Percentiles rank a stretch among this genome's conserved stretches.
Conservation (phyloP, 352 stramenopile species). For the Saprolegnia diclina region DNA sequence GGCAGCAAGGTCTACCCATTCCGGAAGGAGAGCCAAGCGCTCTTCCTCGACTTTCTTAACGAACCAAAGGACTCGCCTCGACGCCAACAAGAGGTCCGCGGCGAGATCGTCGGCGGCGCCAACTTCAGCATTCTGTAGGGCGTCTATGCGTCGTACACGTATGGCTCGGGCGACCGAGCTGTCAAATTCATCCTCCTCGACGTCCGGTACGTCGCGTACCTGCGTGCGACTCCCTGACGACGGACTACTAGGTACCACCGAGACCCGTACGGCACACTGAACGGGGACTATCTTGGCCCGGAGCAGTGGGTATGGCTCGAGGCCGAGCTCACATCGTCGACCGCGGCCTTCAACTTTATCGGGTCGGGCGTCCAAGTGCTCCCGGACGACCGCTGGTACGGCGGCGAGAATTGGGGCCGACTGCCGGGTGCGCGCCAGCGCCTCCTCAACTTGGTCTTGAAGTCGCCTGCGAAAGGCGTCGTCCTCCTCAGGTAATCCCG, state of each 20-base stretch:
- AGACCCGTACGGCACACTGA: constrained; percentile 54
- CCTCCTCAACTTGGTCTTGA: constrained; percentile 78
- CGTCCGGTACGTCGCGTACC: constrained; percentile 37
- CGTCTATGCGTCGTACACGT: constrained; percentile 80
- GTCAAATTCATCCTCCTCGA: constrained; percentile 87
- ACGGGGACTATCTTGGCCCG: constrained; percentile 69
- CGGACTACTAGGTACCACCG: constrained; percentile 45
- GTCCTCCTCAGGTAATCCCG: constrained; percentile 67
- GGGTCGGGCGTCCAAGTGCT: constrained; percentile 89
- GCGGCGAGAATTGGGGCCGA: constrained; percentile 84
- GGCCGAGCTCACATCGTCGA: constrained; percentile 65
- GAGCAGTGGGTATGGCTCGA: constrained; percentile 84
- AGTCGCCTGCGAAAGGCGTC: constrained; percentile 74
- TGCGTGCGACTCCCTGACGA: not conserved
- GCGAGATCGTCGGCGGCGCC: no score
- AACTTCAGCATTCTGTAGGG: constrained; percentile 31
- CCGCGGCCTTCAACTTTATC: constrained; percentile 89
- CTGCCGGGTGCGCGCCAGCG: constrained; percentile 79
- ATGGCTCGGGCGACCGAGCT: constrained; percentile 51
- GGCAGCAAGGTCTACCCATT: constrained; percentile 67
- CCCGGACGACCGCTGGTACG: constrained; percentile 66
- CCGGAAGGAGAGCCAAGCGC: constrained; percentile 69
- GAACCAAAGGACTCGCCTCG: constrained; percentile 65
- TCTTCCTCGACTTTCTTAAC: constrained; percentile 82
- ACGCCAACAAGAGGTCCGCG: constrained; percentile 47